Percentiles rank a stretch among this genome's conserved stretches.
Conservation (phyloP, 164 flowering plant species). For the Chimonanthus salicifolius region DNA sequence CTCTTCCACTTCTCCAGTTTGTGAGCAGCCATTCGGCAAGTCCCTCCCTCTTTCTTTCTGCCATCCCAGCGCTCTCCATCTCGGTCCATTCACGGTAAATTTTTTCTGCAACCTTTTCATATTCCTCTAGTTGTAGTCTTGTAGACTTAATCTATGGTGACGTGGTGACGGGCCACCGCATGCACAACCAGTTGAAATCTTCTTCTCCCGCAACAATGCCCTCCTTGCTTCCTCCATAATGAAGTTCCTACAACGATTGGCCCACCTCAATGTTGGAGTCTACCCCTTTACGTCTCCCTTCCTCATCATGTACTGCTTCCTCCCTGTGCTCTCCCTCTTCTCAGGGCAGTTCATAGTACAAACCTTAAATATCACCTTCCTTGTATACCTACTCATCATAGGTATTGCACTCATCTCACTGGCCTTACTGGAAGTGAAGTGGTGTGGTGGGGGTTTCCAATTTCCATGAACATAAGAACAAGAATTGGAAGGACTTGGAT, state of each 20-base stretch:
- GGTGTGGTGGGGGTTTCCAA: slow-evolving; percentile 38
- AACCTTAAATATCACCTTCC: slow-evolving; percentile 39
- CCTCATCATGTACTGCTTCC: slow-evolving; percentile 68
- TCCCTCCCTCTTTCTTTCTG: too few species aligned
- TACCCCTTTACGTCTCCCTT: slow-evolving; percentile 75
- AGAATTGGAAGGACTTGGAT: too few species aligned
- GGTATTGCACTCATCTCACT: slow-evolving; percentile 42
- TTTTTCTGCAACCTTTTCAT: too few species aligned
- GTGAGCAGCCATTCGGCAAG: too few species aligned
- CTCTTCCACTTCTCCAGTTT: too few species aligned
- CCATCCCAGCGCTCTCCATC: too few species aligned
- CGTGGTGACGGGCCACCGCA: slow-evolving; percentile 81
- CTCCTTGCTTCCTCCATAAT: slow-evolving; percentile 38
- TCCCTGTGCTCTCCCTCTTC: slow-evolving; percentile 74
- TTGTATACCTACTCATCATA: slow-evolving; percentile 49
- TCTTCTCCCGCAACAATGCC: slow-evolving; percentile 80
- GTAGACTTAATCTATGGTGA: slow-evolving; percentile 8
- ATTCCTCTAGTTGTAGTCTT: too few species aligned
- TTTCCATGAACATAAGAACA: too few species aligned
- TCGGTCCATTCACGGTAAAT: too few species aligned
- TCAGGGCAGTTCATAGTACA: slow-evolving; percentile 71
- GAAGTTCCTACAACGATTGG: slow-evolving; percentile 60
- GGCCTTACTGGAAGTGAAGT: slow-evolving; percentile 65
- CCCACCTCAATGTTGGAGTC: slow-evolving; percentile 68
- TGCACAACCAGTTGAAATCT: slow-evolving; percentile 56